Base-by-base conservation (phyloP, 495 filamentous ascomycete genomes). In the Aspergillus sclerotiicarbonarius region DNA sequence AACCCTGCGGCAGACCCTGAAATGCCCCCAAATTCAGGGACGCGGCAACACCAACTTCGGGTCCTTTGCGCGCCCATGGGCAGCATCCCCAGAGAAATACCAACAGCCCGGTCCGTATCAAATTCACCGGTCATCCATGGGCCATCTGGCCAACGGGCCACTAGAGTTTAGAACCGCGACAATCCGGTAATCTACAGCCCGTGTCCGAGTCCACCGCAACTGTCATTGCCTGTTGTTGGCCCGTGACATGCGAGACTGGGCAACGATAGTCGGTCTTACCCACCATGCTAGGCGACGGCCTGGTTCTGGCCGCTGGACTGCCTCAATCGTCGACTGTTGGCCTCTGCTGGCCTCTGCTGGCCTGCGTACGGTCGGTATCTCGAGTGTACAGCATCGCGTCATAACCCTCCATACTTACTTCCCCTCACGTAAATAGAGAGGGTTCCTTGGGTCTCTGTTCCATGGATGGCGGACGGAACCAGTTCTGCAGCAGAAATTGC, bases 361-460 rank as follows among this genome's bases (percentile, higher is more conserved):
- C 13, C 10, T 41, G 12, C 5, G 7, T n/a, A 6, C 13, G 12
- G 37, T 51, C 49, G 49, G 49, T 33, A 51, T 19, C 33, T 41
- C 4, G 7, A 12, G 12, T 41, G 37, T 41, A n/a, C 37, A 37
- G 9, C 7, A 41, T 4, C 3, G 13, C 37, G 15, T 12, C 10
- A 41, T n/a, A 5, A n/a, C n/a, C n/a, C n/a, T 2, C 15, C 37
- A 41, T 41, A 41, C 37, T 41, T 37, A 25, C 25, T 25, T n/a
- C 10, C 37, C 13, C 13, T 41, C 51, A 44, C 41, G 19, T 54
- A 65, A 65, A 62, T 66, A 66, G 62, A 66, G 57, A 62, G 41
- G 6, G 37, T 44, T 58, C 60, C 60, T 43, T 66, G 63, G 63
- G 51, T 39, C 33, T 6, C 19, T 12, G 57, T 53, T 29, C 54